Evolutionary conservation across 345 rosid species (phyloP).

Genomic region (Carallia pectinifolia): DNA sequence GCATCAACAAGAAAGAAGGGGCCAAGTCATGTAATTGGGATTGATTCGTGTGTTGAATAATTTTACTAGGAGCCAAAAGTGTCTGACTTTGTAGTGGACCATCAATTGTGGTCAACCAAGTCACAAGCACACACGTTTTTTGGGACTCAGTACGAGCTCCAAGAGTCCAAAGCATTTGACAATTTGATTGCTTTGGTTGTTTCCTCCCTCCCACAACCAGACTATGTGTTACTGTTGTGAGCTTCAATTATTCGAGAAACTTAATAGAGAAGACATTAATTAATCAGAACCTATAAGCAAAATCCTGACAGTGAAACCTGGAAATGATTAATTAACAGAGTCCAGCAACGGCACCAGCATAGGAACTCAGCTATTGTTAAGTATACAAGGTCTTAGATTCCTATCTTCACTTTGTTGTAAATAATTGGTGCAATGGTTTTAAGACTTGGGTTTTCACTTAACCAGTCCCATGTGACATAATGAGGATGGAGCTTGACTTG

Average conservation of each 20-base stretch:
- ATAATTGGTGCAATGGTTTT: too few species aligned
- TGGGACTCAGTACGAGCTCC: background rate
- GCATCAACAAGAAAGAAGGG: background rate
- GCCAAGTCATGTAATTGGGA: conserved; percentile 2
- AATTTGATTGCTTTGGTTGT: background rate
- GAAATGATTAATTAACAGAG: too few species aligned
- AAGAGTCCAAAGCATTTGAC: background rate
- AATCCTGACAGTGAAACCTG: too few species aligned
- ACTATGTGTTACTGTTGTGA: too few species aligned
- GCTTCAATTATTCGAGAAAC: background rate
- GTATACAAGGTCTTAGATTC: too few species aligned
- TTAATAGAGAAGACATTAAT: too few species aligned
- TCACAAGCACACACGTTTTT: background rate
- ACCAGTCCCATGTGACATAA: too few species aligned
- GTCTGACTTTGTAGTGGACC: conserved; percentile 10
- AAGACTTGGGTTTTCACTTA: too few species aligned
- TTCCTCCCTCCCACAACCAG: too few species aligned
- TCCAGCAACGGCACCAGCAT: background rate
- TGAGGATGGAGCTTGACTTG: too few species aligned
- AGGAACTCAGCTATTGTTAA: background rate
- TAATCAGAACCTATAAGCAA: too few species aligned
- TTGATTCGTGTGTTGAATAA: background rate
- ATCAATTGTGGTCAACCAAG: background rate
- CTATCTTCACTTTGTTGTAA: too few species aligned
- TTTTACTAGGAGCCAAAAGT: background rate